These are phyloP conservation scores for Cytospora mali DNA, from an alignment of 2,329 filamentous ascomycete species.

Conservation along the genomic window DNA sequence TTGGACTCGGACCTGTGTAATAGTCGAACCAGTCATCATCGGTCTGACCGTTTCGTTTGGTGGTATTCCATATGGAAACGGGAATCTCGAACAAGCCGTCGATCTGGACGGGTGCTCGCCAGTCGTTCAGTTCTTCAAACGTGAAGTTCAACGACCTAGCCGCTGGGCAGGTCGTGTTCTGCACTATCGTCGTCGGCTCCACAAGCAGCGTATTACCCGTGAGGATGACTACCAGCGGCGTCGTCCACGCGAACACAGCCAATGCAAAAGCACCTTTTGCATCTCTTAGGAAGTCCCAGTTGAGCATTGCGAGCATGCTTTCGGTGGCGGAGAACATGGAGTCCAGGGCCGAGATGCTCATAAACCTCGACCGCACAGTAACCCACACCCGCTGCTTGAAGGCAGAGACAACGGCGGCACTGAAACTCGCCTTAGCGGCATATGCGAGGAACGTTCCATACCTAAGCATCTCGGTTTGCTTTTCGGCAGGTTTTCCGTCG, in stretches of 20 bases:
- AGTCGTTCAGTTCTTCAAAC: constrained; percentile 33
- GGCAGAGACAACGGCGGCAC: constrained; percentile 38
- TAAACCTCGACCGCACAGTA: constrained; percentile 32
- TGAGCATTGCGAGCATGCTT: constrained; percentile 54
- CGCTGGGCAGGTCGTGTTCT: constrained; percentile 28
- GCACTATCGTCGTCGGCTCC: constrained; percentile 28
- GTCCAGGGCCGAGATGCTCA: constrained; percentile 37
- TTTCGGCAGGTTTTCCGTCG: constrained; percentile 37
- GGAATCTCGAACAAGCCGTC: constrained; percentile 32
- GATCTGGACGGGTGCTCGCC: constrained; percentile 31
- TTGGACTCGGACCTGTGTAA: constrained; percentile 32
- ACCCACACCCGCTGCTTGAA: constrained; percentile 35
- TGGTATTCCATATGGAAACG: constrained; percentile 35
- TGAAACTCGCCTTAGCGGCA: constrained; percentile 43
- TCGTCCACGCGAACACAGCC: constrained; percentile 34
- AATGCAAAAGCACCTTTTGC: constrained; percentile 48
- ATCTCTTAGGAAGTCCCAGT: constrained; percentile 40
- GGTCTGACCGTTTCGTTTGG: constrained; percentile 28
- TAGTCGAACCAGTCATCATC: constrained; percentile 37
- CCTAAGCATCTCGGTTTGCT: constrained; percentile 43
- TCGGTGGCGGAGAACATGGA: constrained; percentile 43
- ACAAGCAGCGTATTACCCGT: constrained; percentile 36
- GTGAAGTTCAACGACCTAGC: constrained; percentile 37
- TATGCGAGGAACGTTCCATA: constrained; percentile 44
- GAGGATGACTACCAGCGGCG: constrained; percentile 36